phyloP scores from a whole-genome alignment of 2,329 filamentous ascomycete genomes.

The Penicillium freii region DNA sequence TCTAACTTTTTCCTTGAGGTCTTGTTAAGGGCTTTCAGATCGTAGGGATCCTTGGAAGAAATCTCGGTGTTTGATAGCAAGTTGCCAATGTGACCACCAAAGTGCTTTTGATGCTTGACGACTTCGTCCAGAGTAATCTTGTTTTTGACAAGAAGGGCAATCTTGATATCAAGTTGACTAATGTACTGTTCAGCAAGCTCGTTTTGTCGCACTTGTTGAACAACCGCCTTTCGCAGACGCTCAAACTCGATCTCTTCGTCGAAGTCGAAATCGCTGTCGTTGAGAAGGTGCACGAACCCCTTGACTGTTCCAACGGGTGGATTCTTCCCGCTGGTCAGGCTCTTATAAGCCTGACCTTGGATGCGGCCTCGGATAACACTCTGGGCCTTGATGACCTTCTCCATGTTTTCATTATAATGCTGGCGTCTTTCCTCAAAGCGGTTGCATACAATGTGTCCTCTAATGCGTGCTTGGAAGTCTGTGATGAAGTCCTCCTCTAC shows the following conservation, averaged over 20 bases:
- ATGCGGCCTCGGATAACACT: conserved; percentile 93
- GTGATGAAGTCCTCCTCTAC: conserved; percentile 75
- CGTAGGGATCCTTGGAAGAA: conserved; percentile 85
- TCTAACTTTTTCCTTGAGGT: conserved; percentile 92
- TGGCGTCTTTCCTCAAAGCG: conserved; percentile 80
- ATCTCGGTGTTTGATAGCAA: conserved; percentile 87
- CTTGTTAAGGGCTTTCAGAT: conserved; percentile 96
- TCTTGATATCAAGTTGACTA: conserved; percentile 97
- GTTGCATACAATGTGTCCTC: conserved; percentile 70
- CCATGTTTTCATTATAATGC: conserved; percentile 95
- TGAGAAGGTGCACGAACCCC: conserved; percentile 95
- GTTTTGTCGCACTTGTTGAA: conserved; percentile 95
- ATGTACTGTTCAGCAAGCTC: conserved; percentile 98
- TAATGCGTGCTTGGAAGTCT: conserved; percentile 71
- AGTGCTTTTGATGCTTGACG: conserved; percentile 93
- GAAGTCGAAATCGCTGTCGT: conserved; percentile 98
- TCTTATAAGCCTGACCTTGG: conserved; percentile 97
- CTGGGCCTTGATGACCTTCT: conserved; percentile 97
- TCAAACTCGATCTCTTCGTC: conserved; percentile 98
- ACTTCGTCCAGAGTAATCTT: conserved; percentile 99
- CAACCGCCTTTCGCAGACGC: conserved; percentile 87
- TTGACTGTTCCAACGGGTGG: conserved; percentile 95
- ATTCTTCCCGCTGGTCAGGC: conserved; percentile 91
- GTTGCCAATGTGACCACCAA: conserved; percentile 81
- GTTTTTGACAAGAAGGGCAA: conserved; percentile 96